phyloP scores from a whole-genome alignment of 1,284 basidiomycete genomes.

The Leccinum variabile region DNA sequence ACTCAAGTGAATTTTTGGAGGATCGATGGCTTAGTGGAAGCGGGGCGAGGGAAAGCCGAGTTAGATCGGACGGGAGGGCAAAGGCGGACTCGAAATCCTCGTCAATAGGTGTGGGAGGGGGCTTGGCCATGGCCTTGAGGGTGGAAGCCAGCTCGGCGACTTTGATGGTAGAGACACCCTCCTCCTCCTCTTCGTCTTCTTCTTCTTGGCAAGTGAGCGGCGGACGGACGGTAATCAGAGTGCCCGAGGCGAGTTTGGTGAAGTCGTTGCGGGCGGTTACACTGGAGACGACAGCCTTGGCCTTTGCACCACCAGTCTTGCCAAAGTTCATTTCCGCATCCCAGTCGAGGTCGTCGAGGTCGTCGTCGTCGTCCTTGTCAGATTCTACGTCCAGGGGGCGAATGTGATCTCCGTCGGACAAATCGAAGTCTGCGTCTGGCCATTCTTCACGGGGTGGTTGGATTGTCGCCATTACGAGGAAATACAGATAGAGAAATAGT shows the following conservation, averaged over 20 bases:
- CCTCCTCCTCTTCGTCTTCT: slow-evolving; percentile 71
- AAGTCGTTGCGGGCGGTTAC: slow-evolving; percentile 37
- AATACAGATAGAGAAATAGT: slow-evolving; percentile 15
- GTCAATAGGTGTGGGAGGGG: slow-evolving; percentile 45
- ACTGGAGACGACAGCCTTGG: slow-evolving; percentile 40
- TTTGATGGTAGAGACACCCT: slow-evolving; percentile 79
- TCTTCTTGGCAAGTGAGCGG: slow-evolving; percentile 47
- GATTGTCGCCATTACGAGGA: slow-evolving; percentile 40
- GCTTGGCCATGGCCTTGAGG: slow-evolving; percentile 36
- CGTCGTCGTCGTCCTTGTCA: slow-evolving; percentile 61
- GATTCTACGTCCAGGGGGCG: slow-evolving; percentile 53
- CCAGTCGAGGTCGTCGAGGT: slow-evolving; percentile 61
- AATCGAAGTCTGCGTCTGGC: slow-evolving; percentile 81
- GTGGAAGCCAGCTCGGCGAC: slow-evolving; percentile 50
- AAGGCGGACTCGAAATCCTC: slow-evolving; percentile 78
- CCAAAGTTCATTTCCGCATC: slow-evolving; percentile 72
- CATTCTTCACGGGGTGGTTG: slow-evolving; percentile 71
- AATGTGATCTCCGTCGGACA: slow-evolving; percentile 69
- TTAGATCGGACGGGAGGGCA: slow-evolving; percentile 72
- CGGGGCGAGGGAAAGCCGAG: slow-evolving; percentile 73
- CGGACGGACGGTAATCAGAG: slow-evolving; percentile 64
- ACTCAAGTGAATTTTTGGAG: slow-evolving; percentile 79
- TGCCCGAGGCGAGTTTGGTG: slow-evolving; percentile 24
- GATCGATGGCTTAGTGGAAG: slow-evolving; percentile 67
- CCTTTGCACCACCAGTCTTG: slow-evolving; percentile 54